phyloP scores from a whole-genome alignment of 2,329 filamentous ascomycete genomes.

The Dactylellina haptotyla region DNA sequence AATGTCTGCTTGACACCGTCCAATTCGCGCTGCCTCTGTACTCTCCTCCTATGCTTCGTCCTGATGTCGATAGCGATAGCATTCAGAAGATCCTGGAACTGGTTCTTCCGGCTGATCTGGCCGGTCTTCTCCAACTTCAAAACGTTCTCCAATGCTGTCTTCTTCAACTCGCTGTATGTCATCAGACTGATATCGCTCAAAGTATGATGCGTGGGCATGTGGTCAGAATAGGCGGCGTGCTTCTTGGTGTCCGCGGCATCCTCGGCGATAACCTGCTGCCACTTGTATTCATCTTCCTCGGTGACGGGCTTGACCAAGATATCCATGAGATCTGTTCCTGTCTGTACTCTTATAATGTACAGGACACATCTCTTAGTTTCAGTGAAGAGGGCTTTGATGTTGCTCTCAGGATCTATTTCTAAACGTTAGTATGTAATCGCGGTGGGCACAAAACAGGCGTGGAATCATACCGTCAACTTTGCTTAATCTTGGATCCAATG shows the following conservation, averaged over 20 bases:
- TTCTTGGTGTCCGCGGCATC: conserved; percentile 76
- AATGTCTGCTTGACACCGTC: conserved; percentile 83
- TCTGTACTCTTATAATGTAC: conserved; percentile 97
- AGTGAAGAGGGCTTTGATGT: conserved; percentile 92
- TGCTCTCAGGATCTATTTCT: conserved; percentile 81
- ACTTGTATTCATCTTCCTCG: conserved; percentile 87
- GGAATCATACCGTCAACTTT: conserved; percentile 73
- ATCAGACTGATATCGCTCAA: conserved; percentile 85
- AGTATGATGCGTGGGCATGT: conserved; percentile 67
- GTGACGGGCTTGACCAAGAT: conserved; percentile 91
- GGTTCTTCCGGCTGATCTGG: conserved; percentile 84
- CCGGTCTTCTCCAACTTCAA: conserved; percentile 86
- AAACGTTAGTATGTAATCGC: conserved; percentile 58
- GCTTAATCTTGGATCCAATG: conserved; percentile 86
- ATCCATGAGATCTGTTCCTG: conserved; percentile 89
- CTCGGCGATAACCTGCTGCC: conserved; percentile 81
- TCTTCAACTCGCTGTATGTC: conserved; percentile 91
- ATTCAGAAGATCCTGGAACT: conserved; percentile 98
- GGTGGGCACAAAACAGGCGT: not conserved
- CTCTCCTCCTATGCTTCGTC: conserved; percentile 90
- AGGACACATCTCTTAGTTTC: conserved; percentile 97
- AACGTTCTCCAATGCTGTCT: conserved; percentile 91
- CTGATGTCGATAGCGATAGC: conserved; percentile 96
- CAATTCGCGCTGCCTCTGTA: conserved; percentile 89
- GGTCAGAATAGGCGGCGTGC: conserved; percentile 86